Conservation (phyloP, 345 rosid species). For the Gossypium ekmanianum region DNA sequence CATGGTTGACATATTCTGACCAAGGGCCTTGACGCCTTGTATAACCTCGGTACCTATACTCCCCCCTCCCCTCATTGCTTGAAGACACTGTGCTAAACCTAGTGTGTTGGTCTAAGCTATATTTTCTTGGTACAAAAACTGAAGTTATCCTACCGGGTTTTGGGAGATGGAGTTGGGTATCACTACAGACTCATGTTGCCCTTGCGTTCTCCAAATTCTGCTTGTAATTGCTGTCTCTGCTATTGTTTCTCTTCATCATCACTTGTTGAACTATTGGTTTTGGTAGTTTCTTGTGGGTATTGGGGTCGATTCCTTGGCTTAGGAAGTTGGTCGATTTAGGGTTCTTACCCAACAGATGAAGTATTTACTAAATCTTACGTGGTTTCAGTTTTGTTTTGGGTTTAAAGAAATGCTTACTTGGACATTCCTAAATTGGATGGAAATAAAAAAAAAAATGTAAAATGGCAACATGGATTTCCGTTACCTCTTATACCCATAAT, state of each 20-base stretch:
- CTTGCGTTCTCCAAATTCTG: neutral
- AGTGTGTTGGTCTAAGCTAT: slow-evolving; percentile 24
- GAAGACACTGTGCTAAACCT: slow-evolving; percentile 1
- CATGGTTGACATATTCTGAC: slow-evolving; percentile 3
- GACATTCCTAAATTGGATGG: too few relatives aligned
- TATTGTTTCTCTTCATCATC: slow-evolving; percentile 5
- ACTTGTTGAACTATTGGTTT: neutral
- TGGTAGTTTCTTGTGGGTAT: slow-evolving; percentile 34
- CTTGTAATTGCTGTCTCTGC: neutral
- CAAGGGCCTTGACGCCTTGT: slow-evolving; percentile 11
- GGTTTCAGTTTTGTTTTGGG: too few relatives aligned
- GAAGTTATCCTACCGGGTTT: slow-evolving; percentile 35
- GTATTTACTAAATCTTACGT: too few relatives aligned
- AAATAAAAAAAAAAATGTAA: too few relatives aligned
- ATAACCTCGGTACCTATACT: neutral
- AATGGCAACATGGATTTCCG: too few relatives aligned
- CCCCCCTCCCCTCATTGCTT: slow-evolving; percentile 20
- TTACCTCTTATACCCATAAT: too few relatives aligned
- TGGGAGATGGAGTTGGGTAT: slow-evolving; percentile 45
- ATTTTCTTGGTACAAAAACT: slow-evolving; percentile 26
- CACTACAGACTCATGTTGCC: neutral
- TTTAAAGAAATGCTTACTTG: too few relatives aligned
- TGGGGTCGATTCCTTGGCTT: slow-evolving; percentile 35
- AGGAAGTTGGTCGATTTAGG: neutral
- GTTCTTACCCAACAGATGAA: too few relatives aligned